Evolutionary conservation across 805 yeast species (phyloP).

Genomic region (Wickerhamomyces sydowiorum): DNA sequence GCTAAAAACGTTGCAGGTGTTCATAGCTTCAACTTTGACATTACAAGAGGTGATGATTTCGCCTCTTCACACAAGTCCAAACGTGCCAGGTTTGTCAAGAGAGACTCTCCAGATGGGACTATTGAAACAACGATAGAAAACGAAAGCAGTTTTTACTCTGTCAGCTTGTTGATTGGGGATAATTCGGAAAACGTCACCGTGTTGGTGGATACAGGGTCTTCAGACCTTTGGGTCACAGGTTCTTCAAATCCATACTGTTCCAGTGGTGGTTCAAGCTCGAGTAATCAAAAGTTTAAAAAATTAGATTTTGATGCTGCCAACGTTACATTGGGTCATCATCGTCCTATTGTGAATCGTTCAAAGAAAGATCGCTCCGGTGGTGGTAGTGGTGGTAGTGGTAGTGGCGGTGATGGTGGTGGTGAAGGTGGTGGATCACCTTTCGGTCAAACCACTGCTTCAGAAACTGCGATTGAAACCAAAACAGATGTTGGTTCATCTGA

Average conservation of each 20-base stretch:
- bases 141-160: slow-evolving; percentile 38
- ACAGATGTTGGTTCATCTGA: slow-evolving; percentile 7
- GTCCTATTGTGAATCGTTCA: too few species aligned
- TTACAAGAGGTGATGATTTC: slow-evolving; percentile 3
- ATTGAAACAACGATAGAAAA: slow-evolving; percentile 31
- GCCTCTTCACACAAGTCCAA: background rate
- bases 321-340: too few species aligned
- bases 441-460: slow-evolving; percentile 7
- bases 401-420: too few species aligned
- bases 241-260: slow-evolving; percentile 42
- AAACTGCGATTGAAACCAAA: background rate
- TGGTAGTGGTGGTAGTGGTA: too few species aligned
- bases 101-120: slow-evolving; percentile 22
- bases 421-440: too few species aligned
- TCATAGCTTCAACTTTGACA: slow-evolving; percentile 1
- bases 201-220: slow-evolving; percentile 68
- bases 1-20: slow-evolving; percentile 4
- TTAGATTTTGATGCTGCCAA: too few species aligned
- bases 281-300: too few species aligned
- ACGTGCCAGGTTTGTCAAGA: slow-evolving; percentile 10
- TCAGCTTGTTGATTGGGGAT: slow-evolving; percentile 47
- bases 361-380: too few species aligned
- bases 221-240: slow-evolving; percentile 63
- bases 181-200: slow-evolving; percentile 48
- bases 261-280: slow-evolving; percentile 4